Base-by-base conservation (phyloP, 345 rosid species). In the Garcia nutans region DNA sequence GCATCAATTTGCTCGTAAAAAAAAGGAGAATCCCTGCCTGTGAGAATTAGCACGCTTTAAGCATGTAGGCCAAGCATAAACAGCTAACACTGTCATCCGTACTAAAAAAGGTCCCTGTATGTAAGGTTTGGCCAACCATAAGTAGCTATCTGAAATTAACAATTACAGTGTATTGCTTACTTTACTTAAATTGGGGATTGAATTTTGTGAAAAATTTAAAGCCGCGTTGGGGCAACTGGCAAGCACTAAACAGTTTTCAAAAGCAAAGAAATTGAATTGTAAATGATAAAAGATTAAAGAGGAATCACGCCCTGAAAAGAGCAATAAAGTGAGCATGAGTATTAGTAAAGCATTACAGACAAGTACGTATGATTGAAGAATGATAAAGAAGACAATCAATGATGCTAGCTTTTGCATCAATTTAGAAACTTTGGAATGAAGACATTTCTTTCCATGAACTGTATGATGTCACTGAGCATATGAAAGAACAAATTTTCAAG, bases 241-340 rank as follows among this genome's bases (percentile, higher is more conserved):
- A 62, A 52, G 19, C 56, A 52, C 56, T 52, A 76, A 12, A 8
- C 73, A 22, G 4, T 44, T 73, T 2, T 17, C 47, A 23, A 76
- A 80, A 56, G 67, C 20, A 12, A 10, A 23, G 44, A 12, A 59
- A 20, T 0, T 12, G 19, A 33, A 57, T 41, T 26, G 52, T 10
- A 65, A 2, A 65, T 5, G 1, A 44, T 44, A 42, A 33, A 47
- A 47, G 13, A 47, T 9, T 47, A 65, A 60, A 49, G 62, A 37
- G 37, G 47, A 28, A 77, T 63, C 49, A 57, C 16, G 63, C 20
- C 33, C 57, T 33, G 77, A 45, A 47, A 61, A 60, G 58, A 57
- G 10, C 73, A 60, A 24, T 55, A 28, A 60, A 78, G 74, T 63
- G 16, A 59, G 66, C 49, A 60, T 57, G 59, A 70, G 44, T 19